Base-by-base conservation (phyloP, 305 asterid genomes). In the Ilex paraguariensis region DNA sequence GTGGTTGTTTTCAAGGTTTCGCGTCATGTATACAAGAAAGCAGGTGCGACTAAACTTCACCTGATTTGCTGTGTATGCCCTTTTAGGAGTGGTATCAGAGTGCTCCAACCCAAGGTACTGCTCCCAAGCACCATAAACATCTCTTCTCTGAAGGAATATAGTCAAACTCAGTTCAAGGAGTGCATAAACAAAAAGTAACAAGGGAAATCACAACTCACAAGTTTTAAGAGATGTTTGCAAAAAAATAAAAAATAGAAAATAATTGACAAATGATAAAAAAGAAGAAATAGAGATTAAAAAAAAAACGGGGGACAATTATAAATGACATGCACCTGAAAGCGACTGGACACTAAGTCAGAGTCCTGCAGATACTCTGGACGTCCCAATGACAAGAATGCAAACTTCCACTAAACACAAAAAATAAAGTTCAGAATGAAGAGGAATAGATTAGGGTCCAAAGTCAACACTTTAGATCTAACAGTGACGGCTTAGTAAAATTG, bases 21-120 rank as follows among this genome's bases (percentile, higher is more conserved):
- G 9, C 42, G 1, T 36, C 6, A 36, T 36, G 9, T 36, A 2
- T 36, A 36, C 9, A 36, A 36, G 13, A 30, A 56, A 6, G 28
- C 3, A 14, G 10, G 16, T 52, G 56, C 3, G 6, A 16, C 1
- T 7, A 17, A n/a, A n/a, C 31, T 52, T 16, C 71, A 85, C 94
- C 94, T 83, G 94, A 75, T 72, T 79, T 58, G 84, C 78, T 30
- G 77, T 70, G 31, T 66, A 72, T 46, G 82, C 59, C 75, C 82
- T 82, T 75, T 79, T 85, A 46, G 88, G 82, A 67, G 83, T 60
- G 63, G 70, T 74, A 68, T 82, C 87, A 49, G 80, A 45, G 72
- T 86, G 94, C 75, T 86, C 90, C 75, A 86, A 70, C 55, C 94
- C 94, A 31, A 86, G 90, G 77, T 86, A 83, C 70, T 74, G 90